Percentiles rank a stretch among this genome's conserved stretches.
phyloP scores from a whole-genome alignment of 352 stramenopile species.

The Peronospora destructor region DNA sequence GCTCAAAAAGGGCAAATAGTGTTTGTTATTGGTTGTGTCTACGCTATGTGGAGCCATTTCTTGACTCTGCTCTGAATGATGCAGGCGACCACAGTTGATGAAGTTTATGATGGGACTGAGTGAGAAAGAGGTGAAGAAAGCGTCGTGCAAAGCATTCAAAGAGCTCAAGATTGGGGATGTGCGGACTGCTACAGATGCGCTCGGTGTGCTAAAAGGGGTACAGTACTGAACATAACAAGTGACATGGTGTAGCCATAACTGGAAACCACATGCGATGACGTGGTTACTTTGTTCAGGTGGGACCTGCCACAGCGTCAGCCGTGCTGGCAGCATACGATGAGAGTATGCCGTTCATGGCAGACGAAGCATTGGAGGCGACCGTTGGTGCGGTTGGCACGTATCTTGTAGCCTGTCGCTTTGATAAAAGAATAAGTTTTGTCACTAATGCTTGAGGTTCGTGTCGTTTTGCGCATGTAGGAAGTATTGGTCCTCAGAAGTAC shows the following conservation, averaged over 20 bases:
- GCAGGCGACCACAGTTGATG: constrained; percentile 65
- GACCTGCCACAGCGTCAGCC: constrained; percentile 66
- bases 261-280: constrained; percentile 1
- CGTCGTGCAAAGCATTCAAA: constrained; percentile 38
- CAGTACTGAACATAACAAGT: constrained; percentile 3
- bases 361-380: constrained; percentile 71
- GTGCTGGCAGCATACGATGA: constrained; percentile 64
- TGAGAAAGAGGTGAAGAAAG: constrained; percentile 39
- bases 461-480: constrained; percentile 22
- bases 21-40: background rate
- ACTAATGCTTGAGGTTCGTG: background rate
- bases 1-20: constrained; percentile 83
- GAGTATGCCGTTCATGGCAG: constrained; percentile 68
- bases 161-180: constrained; percentile 24
- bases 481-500: constrained; percentile 74
- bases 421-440: constrained; percentile 1
- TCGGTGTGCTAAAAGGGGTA: constrained; percentile 65
- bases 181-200: constrained; percentile 40
- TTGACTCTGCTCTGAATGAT: constrained; percentile 8
- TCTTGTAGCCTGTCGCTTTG: constrained; percentile 9
- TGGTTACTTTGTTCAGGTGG: constrained; percentile 35
- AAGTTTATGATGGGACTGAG: constrained; percentile 52
- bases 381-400: constrained; percentile 29
- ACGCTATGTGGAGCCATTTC: background rate
- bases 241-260: background rate